Evolutionary conservation across 1,284 basidiomycete species (phyloP).

Genomic region (Bjerkandera adusta): DNA sequence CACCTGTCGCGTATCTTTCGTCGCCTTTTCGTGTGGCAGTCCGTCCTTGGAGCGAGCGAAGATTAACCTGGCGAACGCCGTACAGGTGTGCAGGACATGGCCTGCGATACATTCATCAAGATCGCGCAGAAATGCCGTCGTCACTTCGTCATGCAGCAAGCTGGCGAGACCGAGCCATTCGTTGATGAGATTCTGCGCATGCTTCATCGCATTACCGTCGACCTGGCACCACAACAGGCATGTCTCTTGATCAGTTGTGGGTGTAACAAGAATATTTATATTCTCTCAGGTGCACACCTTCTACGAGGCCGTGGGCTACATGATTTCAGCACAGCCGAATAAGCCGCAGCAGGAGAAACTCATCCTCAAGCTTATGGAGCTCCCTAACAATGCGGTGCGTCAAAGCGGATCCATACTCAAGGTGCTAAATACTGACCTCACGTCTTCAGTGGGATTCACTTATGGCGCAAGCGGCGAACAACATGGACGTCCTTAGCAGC

Average conservation of each 20-base stretch:
- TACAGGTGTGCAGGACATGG: constrained; percentile 98
- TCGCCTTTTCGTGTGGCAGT: constrained; percentile 10
- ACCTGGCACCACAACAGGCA: constrained; percentile 92
- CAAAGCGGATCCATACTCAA: neutral
- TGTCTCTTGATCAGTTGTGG: constrained; percentile 15
- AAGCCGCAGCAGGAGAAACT: constrained; percentile 96
- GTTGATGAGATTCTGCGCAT: constrained; percentile 96
- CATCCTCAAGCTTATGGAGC: constrained; percentile 94
- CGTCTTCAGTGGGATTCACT: constrained; percentile 89
- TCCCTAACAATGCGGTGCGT: constrained; percentile 92
- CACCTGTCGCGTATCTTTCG: constrained; percentile 12
- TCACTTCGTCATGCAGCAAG: constrained; percentile 99
- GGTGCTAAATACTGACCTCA: constrained; percentile 4
- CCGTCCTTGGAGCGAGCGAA: constrained; percentile 1
- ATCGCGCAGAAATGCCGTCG: constrained; percentile 98
- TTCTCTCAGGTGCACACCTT: constrained; percentile 84
- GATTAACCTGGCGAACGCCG: constrained; percentile 14
- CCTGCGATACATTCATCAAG: constrained; percentile 99
- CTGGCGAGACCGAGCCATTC: constrained; percentile 96
- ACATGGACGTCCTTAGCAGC: constrained; percentile 89
- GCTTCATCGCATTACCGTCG: constrained; percentile 93
- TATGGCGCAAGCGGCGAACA: constrained; percentile 95
- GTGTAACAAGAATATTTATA: constrained; percentile 14
- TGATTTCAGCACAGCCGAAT: constrained; percentile 99
- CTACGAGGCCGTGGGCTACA: constrained; percentile 98